These are phyloP conservation scores for Hanseniaspora thailandica DNA, from an alignment of 805 yeast species.

Conservation along the genomic window DNA sequence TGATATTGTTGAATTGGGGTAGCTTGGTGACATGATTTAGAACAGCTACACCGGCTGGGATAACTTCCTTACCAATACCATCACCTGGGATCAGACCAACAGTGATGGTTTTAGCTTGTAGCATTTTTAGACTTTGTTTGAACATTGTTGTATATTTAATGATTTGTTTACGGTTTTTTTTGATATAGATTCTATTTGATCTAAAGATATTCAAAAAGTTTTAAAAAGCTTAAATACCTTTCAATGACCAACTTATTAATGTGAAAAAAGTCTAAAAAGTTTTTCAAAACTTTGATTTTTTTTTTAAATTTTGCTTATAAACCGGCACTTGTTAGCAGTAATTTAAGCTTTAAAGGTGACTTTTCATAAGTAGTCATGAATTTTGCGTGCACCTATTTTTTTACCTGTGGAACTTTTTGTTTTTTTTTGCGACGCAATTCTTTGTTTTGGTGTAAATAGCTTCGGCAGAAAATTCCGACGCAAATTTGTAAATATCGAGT, in stretches of 20 bases:
- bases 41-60: constrained; percentile 88
- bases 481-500: too few species aligned
- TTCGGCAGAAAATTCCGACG: background rate
- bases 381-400: background rate
- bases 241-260: background rate
- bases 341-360: background rate
- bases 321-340: background rate
- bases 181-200: too few species aligned
- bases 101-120: constrained; percentile 38
- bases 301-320: background rate
- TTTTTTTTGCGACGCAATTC: background rate
- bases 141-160: constrained; percentile 19
- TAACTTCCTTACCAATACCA: constrained; percentile 95
- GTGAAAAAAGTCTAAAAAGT: background rate
- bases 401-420: background rate
- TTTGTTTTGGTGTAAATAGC: background rate
- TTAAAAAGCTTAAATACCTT: background rate
- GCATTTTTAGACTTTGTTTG: constrained; percentile 26
- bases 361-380: background rate
- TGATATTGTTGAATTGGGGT: constrained; percentile 18
- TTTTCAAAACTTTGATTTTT: background rate
- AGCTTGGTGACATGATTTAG: constrained; percentile 75
- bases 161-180: background rate
- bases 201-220: too few species aligned
- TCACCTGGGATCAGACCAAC: constrained; percentile 89